phyloP scores from a whole-genome alignment of 1,284 basidiomycete species.

The Naganishia sp. region DNA sequence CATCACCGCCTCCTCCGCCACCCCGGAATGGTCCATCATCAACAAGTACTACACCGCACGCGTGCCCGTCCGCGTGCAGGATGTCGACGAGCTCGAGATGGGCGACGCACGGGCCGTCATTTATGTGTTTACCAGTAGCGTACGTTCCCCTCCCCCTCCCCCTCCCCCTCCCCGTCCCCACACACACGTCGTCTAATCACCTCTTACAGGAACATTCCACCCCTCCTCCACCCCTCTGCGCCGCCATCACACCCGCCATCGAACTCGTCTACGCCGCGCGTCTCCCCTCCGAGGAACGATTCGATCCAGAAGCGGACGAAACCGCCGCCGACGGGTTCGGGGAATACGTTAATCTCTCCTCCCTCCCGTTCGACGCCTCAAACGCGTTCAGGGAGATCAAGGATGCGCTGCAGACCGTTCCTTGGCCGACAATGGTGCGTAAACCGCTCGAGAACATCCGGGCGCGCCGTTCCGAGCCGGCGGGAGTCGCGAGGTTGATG shows the following conservation, averaged over 20 bases:
- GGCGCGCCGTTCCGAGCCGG: background rate
- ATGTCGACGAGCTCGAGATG: background rate
- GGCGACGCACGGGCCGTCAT: background rate
- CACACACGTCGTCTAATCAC: background rate
- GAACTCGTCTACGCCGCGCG: background rate
- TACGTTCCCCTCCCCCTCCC: background rate
- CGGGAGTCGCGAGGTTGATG: background rate
- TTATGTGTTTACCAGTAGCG: background rate
- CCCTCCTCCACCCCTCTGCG: background rate
- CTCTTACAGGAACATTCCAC: background rate
- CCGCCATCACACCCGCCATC: background rate
- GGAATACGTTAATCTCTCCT: background rate
- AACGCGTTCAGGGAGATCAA: background rate
- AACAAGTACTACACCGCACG: constrained; percentile 12
- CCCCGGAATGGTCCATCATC: constrained; percentile 7
- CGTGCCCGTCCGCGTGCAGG: constrained; percentile 43
- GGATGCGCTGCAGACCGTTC: constrained; percentile 13
- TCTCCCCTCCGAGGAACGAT: background rate
- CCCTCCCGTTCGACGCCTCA: background rate
- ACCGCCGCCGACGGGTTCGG: background rate
- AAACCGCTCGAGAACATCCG: background rate
- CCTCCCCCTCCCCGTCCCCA: too few relatives aligned
- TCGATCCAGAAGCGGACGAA: background rate
- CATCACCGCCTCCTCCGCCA: constrained; percentile 11
- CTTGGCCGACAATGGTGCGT: constrained; percentile 20